Base-by-base conservation (phyloP, 2,329 filamentous ascomycete genomes). In the Chaetomiaceae sp. region DNA sequence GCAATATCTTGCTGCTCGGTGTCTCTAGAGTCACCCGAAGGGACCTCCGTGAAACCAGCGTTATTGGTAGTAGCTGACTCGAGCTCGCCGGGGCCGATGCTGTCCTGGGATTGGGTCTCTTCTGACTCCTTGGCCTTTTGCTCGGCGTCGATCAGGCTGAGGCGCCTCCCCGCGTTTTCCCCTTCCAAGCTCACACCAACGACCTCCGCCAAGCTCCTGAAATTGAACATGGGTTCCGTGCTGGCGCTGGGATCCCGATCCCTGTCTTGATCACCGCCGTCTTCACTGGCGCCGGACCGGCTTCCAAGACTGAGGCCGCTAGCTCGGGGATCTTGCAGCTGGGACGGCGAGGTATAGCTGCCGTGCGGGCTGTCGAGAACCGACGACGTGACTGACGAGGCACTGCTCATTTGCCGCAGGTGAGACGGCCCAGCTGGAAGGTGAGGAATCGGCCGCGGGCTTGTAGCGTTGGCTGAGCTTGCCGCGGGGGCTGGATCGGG, bases 191-290 rank as follows among this genome's bases (percentile, higher is more conserved):
- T 74, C 7, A 81, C 82, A 0, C 85, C 87, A 25, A 96, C 87
- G 66, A 95, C 88, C 55, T 89, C 87, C 2, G 89, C 87, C 19
- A 97, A 72, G 59, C 89, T 96, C 50, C 83, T 78, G 65, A 96
- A 96, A 66, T 96, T 96, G 69, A 95, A 93, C 79, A 96, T 82
- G 3, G 89, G 82, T 64, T 96, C 91, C 0, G 77, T 71, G 40
- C 76, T 75, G 4, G 73, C 62, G 48, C 73, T 77, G 5, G 64
- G 62, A 34, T 76, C 73, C 4, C 75, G 57, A 13, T 75, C 72
- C 4, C 75, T 57, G 20, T 78, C 77, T 6, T 72, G 68, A 20
- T 82, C 77, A 12, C 73, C 72, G 10, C 58, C 59, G 16, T 70
- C 66, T 7, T 65, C 65, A 44, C 64, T 66, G 4, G 53, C 73